Percentiles rank a stretch among this genome's conserved stretches.
Evolutionary conservation across 345 rosid genomes (phyloP).

Genomic region (Brassica carinata): DNA sequence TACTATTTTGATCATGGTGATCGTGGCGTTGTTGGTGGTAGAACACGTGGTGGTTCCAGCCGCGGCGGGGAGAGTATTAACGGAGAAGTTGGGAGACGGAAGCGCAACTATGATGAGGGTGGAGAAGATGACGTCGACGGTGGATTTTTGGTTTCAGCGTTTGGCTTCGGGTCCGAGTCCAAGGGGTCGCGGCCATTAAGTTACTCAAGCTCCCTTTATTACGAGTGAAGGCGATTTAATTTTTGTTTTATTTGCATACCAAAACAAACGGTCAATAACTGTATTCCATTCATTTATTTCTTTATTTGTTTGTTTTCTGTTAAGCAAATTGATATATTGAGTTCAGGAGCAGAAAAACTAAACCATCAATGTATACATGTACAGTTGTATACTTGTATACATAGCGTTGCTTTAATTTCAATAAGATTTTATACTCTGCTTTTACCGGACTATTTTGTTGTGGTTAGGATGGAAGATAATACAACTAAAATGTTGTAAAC

Average conservation of each 20-base stretch:
- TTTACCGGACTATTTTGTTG: neutral
- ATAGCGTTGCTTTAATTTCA: neutral
- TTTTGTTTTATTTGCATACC: neutral
- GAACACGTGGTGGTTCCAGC: conserved; percentile 24
- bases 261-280: conserved; percentile 14
- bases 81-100: conserved; percentile 17
- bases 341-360: neutral
- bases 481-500: neutral
- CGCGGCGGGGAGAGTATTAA: conserved; percentile 33
- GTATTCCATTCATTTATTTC: conserved; percentile 24
- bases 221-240: neutral
- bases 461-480: conserved; percentile 12
- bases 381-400: neutral
- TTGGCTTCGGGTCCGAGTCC: conserved; percentile 39
- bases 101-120: conserved; percentile 14
- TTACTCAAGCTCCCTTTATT: neutral
- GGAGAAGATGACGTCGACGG: conserved; percentile 21
- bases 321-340: neutral
- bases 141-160: conserved; percentile 42
- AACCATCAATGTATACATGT: neutral
- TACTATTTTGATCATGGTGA: conserved; percentile 27
- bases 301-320: neutral
- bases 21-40: conserved; percentile 23
- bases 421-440: neutral
- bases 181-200: conserved; percentile 39